Evolutionary conservation across 2,329 filamentous ascomycete genomes (phyloP).

Genomic region (Chrysosporium keratinophilum): DNA sequence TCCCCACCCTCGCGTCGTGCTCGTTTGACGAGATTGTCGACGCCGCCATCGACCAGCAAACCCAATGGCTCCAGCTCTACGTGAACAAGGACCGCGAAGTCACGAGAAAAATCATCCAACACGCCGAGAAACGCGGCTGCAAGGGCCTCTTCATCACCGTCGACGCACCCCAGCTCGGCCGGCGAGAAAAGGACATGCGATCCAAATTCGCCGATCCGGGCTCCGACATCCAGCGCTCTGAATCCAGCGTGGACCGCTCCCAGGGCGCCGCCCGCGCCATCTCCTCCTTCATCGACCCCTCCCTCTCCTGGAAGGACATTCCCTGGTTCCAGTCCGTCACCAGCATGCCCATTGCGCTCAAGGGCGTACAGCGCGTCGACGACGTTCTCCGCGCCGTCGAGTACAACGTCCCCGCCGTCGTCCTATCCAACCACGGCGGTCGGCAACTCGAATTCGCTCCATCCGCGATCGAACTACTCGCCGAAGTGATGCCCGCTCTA

Average conservation of each 20-base stretch:
- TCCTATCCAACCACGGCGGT: conserved; percentile 92
- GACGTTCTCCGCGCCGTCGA: conserved; percentile 85
- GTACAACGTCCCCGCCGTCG: conserved; percentile 72
- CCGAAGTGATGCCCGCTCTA: conserved; percentile 84
- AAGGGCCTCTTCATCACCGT: conserved; percentile 97
- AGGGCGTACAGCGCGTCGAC: conserved; percentile 92
- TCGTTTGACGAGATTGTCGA: conserved; percentile 96
- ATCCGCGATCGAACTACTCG: conserved; percentile 78
- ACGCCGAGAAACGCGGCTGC: conserved; percentile 85
- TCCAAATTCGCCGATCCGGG: conserved; percentile 78
- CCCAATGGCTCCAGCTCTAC: conserved; percentile 95
- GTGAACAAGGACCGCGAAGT: conserved; percentile 92
- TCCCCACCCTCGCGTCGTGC: conserved; percentile 90
- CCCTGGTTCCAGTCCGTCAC: conserved; percentile 88
- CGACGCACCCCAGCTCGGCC: conserved; percentile 87
- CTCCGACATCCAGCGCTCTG: conserved; percentile 62
- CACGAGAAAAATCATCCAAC: conserved; percentile 78
- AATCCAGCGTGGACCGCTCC: conserved; percentile 63
- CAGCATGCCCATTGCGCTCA: conserved; percentile 87
- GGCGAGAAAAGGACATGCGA: conserved; percentile 96
- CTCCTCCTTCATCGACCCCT: conserved; percentile 90
- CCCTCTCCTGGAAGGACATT: conserved; percentile 86
- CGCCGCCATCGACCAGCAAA: conserved; percentile 64
- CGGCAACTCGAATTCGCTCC: conserved; percentile 86
- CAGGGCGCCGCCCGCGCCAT: conserved; percentile 94